phyloP scores from a whole-genome alignment of 768 basidiomycete genomes.

The Saitozyma podzolica region DNA sequence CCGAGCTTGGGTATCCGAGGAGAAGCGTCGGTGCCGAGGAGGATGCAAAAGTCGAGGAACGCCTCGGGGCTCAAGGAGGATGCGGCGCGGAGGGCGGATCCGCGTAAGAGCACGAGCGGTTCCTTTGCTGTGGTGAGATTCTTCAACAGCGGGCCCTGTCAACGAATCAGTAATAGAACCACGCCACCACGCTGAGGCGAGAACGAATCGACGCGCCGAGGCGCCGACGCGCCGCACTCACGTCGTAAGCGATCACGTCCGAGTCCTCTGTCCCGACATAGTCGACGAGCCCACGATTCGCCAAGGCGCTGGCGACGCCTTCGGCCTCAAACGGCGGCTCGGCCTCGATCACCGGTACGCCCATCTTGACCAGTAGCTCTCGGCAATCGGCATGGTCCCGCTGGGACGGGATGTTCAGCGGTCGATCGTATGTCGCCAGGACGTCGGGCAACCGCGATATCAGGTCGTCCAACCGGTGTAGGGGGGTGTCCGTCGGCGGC shows the following conservation, averaged over 20 bases:
- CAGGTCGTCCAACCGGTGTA: slow-evolving; percentile 18
- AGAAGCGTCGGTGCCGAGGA: slow-evolving; percentile 89
- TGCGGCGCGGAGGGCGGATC: slow-evolving; percentile 62
- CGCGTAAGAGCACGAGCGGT: slow-evolving; percentile 67
- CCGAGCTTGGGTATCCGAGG: slow-evolving; percentile 80
- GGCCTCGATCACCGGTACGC: slow-evolving; percentile 73
- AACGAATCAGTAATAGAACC: neutral
- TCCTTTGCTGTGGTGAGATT: slow-evolving; percentile 65
- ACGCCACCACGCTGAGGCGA: neutral
- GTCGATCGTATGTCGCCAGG: slow-evolving; percentile 32
- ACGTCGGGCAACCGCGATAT: slow-evolving; percentile 22
- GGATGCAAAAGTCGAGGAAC: slow-evolving; percentile 80
- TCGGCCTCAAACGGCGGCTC: slow-evolving; percentile 77
- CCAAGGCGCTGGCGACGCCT: slow-evolving; percentile 76
- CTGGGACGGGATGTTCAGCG: slow-evolving; percentile 58
- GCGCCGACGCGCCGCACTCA: neutral
- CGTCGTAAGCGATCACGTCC: slow-evolving; percentile 42
- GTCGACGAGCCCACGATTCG: slow-evolving; percentile 72
- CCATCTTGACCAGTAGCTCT: slow-evolving; percentile 72
- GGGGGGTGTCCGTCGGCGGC: slow-evolving; percentile 6
- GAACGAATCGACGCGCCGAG: neutral
- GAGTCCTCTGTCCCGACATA: slow-evolving; percentile 84
- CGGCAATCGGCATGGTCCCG: slow-evolving; percentile 71
- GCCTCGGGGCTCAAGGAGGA: slow-evolving; percentile 62
- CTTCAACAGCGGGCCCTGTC: slow-evolving; percentile 69